Base-by-base conservation (phyloP, 345 rosid genomes). In the Physaria fendleri region DNA sequence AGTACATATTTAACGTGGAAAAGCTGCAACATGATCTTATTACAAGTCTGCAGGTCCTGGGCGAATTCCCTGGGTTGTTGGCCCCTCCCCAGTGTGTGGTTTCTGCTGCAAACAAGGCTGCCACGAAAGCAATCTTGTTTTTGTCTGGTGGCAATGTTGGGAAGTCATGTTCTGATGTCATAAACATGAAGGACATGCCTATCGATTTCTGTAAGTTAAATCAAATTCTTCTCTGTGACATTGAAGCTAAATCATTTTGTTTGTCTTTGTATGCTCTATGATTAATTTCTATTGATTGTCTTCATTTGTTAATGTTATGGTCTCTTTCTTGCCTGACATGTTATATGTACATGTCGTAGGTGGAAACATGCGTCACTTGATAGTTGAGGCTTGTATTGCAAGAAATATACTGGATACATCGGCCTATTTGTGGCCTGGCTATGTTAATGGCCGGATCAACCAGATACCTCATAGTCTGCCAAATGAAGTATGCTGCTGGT, bases 301-400 rank as follows among this genome's bases (percentile, higher is more conserved):
- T 13, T 55, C 39, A 34, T 32, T 38, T 46, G 49, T 29, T 67
- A 24, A 41, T 59, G 22, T 32, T 17, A 4, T 24, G 22, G 18
- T n/a, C n/a, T 34, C 60, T 14, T 61, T 65, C 16, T 22, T 45
- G 35, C 24, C 48, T 48, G 23, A 63, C 57, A 41, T 56, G 46
- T 21, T 43, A 29, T 41, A 16, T 80, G 59, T 33, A 47, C 18
- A 65, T 68, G 49, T 56, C 8, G 71, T 83, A 93, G 99, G 84
- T 77, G 99, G 99, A 74, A 87, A 93, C 81, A 74, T 93, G 96
- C 86, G 90, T 32, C 99, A 93, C 72, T 78, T 93, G 76, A 89
- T 93, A 69, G 90, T 93, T 37, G 97, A 93, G 85, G 94, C 97
- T 59, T 87, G 94, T 76, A 85, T 89, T 38, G 83, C 96, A 11